Percentiles rank a stretch among this genome's conserved stretches.
phyloP scores from a whole-genome alignment of 2,329 filamentous ascomycete genomes.

The Lachnellula hyalina region DNA sequence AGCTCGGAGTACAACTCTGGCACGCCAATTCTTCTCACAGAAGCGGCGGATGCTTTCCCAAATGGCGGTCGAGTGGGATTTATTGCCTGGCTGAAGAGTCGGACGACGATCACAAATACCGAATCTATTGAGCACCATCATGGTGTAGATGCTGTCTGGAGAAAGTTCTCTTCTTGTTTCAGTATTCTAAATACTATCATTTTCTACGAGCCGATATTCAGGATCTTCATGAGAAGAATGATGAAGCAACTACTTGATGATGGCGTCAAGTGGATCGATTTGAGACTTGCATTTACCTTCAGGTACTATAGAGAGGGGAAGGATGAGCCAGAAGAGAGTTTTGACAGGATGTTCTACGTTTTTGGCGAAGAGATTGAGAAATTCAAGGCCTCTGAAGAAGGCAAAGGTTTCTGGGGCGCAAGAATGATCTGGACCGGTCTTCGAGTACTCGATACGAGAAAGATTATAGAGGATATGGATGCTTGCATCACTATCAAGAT shows the following conservation, averaged over 20 bases:
- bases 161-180: slow-evolving; percentile 74
- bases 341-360: slow-evolving; percentile 63
- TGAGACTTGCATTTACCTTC: slow-evolving; percentile 69
- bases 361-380: slow-evolving; percentile 71
- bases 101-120: slow-evolving; percentile 64
- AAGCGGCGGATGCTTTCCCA: slow-evolving; percentile 70
- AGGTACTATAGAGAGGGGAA: slow-evolving; percentile 61
- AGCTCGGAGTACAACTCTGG: slow-evolving; percentile 51
- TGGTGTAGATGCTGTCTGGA: slow-evolving; percentile 79
- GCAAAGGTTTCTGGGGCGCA: slow-evolving; percentile 75
- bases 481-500: slow-evolving; percentile 79
- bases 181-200: slow-evolving; percentile 67
- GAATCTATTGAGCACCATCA: slow-evolving; percentile 78
- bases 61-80: slow-evolving; percentile 67
- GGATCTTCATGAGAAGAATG: slow-evolving; percentile 66
- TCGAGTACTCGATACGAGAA: slow-evolving; percentile 56
- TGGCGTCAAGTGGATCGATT: slow-evolving; percentile 78
- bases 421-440: slow-evolving; percentile 80
- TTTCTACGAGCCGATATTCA: slow-evolving; percentile 87
- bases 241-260: slow-evolving; percentile 70
- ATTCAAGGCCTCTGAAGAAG: slow-evolving; percentile 68
- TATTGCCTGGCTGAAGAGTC: slow-evolving; percentile 67
- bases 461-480: slow-evolving; percentile 77
- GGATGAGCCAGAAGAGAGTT: slow-evolving; percentile 63
- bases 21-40: slow-evolving; percentile 35